Evolutionary conservation across 106 monocot species (phyloP), one percentile per base, ranked within the genome.

Genomic region (Alisma plantagoaquatica): DNA sequence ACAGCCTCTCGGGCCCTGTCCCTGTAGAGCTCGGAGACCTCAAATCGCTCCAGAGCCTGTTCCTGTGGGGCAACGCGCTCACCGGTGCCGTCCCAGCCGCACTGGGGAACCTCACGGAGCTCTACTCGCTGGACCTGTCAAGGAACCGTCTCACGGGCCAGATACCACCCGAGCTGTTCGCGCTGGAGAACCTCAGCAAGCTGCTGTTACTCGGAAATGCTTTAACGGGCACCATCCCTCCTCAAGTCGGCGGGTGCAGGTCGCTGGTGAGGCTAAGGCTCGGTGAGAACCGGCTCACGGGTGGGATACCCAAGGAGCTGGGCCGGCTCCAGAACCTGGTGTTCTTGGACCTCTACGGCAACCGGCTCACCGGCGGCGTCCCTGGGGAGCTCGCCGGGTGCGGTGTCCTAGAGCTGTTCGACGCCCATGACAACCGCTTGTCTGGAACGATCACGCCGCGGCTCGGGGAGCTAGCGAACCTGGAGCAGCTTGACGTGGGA

Each of bases 401-500:
- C 35, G 74, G 84, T 10, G 81, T 74, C 14, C 52, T 96, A 18
- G 89, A 96, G 57, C 56, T 89, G 43, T 62, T 96, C n/a, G 88
- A 96, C 23, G 66, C 79, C 19, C 88, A 96, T 54, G 43, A 79
- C 59, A 96, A 96, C 41, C 60, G 51, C 3, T 32, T 89, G 29
- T 25, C 46, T 0, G 96, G 96, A 33, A 73, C 71, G 32, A 79
- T 96, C 27, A 88, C 96, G 1, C 31, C 43, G 20, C 73, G 62
- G 69, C 33, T 96, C 22, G 76, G 81, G 1, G 70, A 76, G 62
- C 62, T 89, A 59, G 75, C 69, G 75, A 88, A 84, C 49, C 59
- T 96, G 19, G 81, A 96, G 57, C 89, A 89, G 74, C 76, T 96
- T 24, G 89, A 96, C 29, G 78, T 89, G 25, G 84, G 96, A 31